phyloP scores from a whole-genome alignment of 441 rosid genomes.

The Erodium trifolium region DNA sequence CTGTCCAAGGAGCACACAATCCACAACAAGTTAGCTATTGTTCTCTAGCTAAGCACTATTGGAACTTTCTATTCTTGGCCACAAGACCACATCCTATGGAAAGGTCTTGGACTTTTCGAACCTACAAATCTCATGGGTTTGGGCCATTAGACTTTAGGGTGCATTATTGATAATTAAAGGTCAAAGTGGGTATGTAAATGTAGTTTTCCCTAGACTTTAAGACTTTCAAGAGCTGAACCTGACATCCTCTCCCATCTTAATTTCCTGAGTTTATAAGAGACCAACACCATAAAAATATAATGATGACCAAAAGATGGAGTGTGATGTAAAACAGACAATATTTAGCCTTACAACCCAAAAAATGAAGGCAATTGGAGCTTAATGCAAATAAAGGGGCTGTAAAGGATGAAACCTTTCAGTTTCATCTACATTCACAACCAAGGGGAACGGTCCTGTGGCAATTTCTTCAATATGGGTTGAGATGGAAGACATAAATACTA shows the following conservation, averaged over 20 bases:
- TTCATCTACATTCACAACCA: background rate
- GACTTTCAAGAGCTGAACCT: background rate
- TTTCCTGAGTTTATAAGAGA: background rate
- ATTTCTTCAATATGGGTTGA: background rate
- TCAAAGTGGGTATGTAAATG: too few relatives aligned
- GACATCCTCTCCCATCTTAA: background rate
- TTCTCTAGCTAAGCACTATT: background rate
- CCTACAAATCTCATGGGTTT: background rate
- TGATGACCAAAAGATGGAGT: background rate
- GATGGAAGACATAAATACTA: background rate
- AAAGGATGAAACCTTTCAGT: background rate
- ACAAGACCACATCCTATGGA: background rate
- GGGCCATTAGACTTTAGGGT: too few relatives aligned
- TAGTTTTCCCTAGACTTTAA: too few relatives aligned
- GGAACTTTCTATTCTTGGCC: too few relatives aligned
- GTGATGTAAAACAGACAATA: background rate
- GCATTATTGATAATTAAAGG: too few relatives aligned
- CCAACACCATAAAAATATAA: background rate
- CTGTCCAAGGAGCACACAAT: constrained; percentile 35
- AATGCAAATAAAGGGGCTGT: background rate
- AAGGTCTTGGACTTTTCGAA: background rate
- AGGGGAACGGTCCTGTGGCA: background rate
- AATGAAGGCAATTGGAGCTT: constrained; percentile 3
- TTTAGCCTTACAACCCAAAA: background rate
- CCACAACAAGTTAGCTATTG: constrained; percentile 10